A percentile compares a stretch with the other conserved stretches of the same genome.
Evolutionary conservation across 2,329 filamentous ascomycete genomes (phyloP).

Genomic region (Calonectria pteridis): DNA sequence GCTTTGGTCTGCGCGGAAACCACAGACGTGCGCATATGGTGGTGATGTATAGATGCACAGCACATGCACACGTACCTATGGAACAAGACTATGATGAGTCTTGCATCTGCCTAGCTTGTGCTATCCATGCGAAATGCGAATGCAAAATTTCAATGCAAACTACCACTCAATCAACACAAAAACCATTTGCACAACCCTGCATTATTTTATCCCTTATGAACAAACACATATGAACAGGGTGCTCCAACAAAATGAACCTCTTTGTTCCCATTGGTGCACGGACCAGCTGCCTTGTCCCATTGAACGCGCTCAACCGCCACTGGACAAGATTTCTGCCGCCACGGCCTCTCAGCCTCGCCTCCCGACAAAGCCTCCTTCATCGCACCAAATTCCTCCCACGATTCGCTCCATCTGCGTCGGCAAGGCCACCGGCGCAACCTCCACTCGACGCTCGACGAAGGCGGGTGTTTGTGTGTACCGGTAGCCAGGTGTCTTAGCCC

Average conservation of each 20-base stretch:
- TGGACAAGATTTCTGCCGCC: conserved; percentile 32
- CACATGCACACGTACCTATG: too few species aligned
- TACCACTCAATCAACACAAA: background rate
- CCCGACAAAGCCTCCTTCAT: conserved; percentile 34
- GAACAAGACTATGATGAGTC: background rate
- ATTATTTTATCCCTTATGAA: background rate
- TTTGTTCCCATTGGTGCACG: conserved; percentile 19
- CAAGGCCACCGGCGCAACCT: conserved; percentile 35
- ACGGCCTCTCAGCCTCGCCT: conserved; percentile 41
- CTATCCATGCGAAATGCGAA: background rate
- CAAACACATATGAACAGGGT: background rate
- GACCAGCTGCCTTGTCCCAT: conserved; percentile 6
- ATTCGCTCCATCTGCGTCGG: conserved; percentile 28
- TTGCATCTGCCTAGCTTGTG: background rate
- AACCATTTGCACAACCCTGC: background rate
- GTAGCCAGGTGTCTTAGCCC: conserved; percentile 16
- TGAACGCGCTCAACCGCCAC: conserved; percentile 31
- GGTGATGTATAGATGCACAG: too few species aligned
- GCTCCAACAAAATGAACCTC: conserved; percentile 1
- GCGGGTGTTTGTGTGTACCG: conserved; percentile 30
- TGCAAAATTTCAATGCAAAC: background rate
- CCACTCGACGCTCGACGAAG: conserved; percentile 31
- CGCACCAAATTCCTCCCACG: conserved; percentile 24
- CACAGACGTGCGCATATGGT: too few species aligned
- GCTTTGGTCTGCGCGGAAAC: background rate